Percentiles rank a stretch among this genome's conserved stretches.
phyloP scores from a whole-genome alignment of 495 filamentous ascomycete genomes.

The Hypoxylon cercidicola region DNA sequence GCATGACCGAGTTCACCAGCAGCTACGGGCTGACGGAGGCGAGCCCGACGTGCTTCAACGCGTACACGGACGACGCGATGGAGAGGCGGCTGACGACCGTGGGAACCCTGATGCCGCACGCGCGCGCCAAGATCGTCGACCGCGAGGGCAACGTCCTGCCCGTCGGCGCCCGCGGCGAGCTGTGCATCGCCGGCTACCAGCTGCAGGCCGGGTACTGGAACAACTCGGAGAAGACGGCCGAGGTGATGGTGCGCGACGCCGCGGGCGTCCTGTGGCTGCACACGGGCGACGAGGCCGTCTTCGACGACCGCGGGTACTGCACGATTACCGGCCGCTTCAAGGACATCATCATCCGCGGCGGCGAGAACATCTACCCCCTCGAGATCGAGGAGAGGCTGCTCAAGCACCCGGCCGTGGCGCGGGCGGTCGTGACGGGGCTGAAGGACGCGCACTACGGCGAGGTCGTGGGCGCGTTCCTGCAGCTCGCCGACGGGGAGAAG shows the following conservation, averaged over 20 bases:
- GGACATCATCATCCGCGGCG: conserved; percentile 72
- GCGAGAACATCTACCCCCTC: conserved; percentile 73
- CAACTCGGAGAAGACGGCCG: conserved; percentile 73
- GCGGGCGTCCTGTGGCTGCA: conserved; percentile 70
- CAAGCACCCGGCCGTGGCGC: conserved; percentile 62
- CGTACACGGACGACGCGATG: conserved; percentile 71
- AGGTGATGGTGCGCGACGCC: conserved; percentile 68
- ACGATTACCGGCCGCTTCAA: conserved; percentile 72
- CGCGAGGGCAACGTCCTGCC: conserved; percentile 67
- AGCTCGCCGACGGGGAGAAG: conserved; percentile 35
- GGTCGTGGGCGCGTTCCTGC: conserved; percentile 72
- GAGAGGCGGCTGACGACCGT: conserved; percentile 69
- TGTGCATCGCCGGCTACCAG: conserved; percentile 76
- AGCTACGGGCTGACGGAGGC: conserved; percentile 80
- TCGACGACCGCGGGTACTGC: conserved; percentile 71
- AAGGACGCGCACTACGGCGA: conserved; percentile 72
- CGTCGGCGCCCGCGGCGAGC: conserved; percentile 67
- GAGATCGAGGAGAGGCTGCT: conserved; percentile 77
- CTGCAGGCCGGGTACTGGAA: conserved; percentile 76
- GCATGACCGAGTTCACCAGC: conserved; percentile 74
- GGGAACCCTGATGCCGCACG: conserved; percentile 73
- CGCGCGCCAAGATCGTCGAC: conserved; percentile 74
- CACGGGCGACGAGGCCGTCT: conserved; percentile 76
- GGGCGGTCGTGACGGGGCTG: conserved; percentile 71
- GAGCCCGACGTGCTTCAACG: conserved; percentile 76